phyloP scores from a whole-genome alignment of 352 stramenopile genomes.

The Thalassiosira livingstoniorum region DNA sequence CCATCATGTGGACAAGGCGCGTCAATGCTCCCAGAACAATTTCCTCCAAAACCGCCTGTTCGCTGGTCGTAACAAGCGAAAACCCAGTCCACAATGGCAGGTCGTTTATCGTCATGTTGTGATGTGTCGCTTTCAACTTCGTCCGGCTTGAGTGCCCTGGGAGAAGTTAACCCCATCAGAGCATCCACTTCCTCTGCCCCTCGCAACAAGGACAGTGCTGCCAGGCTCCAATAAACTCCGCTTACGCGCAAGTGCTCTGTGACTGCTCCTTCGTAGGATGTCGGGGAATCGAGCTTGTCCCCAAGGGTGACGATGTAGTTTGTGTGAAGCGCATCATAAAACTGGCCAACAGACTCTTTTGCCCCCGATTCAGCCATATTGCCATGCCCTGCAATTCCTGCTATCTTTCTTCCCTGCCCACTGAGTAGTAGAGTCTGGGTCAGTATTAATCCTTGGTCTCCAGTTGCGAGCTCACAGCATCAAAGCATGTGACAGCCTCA shows the following conservation, averaged over 20 bases:
- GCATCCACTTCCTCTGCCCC: conserved; percentile 85
- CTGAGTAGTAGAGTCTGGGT: too few species aligned
- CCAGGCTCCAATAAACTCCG: conserved; percentile 98
- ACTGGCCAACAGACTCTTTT: conserved; percentile 34
- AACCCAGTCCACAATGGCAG: conserved; percentile 94
- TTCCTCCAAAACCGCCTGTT: conserved; percentile 93
- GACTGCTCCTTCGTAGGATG: conserved; percentile 85
- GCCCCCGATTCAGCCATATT: background rate
- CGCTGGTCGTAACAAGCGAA: conserved; percentile 91
- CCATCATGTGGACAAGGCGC: conserved; percentile 89
- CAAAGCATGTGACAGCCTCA: too few species aligned
- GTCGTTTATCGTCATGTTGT: too few species aligned
- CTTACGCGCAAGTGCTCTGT: conserved; percentile 98
- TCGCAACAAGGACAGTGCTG: conserved; percentile 93
- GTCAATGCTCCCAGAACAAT: conserved; percentile 80
- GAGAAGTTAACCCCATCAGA: conserved; percentile 81
- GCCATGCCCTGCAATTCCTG: too few species aligned
- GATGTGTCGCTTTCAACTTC: conserved; percentile 2
- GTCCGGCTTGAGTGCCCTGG: background rate
- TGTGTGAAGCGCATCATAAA: conserved; percentile 74
- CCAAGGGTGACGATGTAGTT: conserved; percentile 77
- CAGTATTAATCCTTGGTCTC: too few species aligned
- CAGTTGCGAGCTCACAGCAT: too few species aligned
- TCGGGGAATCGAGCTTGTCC: conserved; percentile 69
- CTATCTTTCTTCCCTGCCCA: too few species aligned